Conservation (phyloP, 1,139 yeast genomes). For the Pichia sp. region DNA sequence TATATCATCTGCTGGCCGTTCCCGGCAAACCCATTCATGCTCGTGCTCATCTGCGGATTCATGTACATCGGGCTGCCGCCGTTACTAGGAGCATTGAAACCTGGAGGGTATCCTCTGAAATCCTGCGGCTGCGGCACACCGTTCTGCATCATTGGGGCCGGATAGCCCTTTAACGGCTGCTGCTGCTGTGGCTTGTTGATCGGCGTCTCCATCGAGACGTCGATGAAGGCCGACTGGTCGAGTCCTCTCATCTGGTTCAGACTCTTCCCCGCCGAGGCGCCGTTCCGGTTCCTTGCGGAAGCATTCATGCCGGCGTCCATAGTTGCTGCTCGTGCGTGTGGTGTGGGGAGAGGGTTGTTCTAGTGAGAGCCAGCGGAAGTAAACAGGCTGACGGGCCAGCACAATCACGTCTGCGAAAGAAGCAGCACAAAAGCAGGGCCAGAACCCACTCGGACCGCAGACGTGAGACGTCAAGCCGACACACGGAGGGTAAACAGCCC, state of each 20-base stretch:
- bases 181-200: slow-evolving; percentile 21
- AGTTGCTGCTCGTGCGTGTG: background rate
- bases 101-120: background rate
- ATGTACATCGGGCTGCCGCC: slow-evolving; percentile 4
- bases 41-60: slow-evolving; percentile 8
- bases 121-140: background rate
- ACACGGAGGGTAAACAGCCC: no score
- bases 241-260: slow-evolving; percentile 27
- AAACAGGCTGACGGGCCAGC: no score
- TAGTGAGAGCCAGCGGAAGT: no score
- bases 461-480: no score
- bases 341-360: background rate
- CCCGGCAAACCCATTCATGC: slow-evolving; percentile 3
- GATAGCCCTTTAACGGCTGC: slow-evolving; percentile 9
- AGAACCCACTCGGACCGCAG: no score
- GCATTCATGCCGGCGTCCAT: slow-evolving; percentile 35
- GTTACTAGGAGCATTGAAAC: background rate
- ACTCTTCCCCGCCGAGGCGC: background rate
- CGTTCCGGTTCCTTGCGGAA: slow-evolving; percentile 9
- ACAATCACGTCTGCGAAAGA: no score
- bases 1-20: slow-evolving; percentile 12
- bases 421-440: no score
- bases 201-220: slow-evolving; percentile 37
- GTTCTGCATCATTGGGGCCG: background rate
- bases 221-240: slow-evolving; percentile 39